Evolutionary conservation across 352 stramenopile genomes (phyloP), one percentile per base, ranked within the genome.

Genomic region (Phytopythium montanum): DNA sequence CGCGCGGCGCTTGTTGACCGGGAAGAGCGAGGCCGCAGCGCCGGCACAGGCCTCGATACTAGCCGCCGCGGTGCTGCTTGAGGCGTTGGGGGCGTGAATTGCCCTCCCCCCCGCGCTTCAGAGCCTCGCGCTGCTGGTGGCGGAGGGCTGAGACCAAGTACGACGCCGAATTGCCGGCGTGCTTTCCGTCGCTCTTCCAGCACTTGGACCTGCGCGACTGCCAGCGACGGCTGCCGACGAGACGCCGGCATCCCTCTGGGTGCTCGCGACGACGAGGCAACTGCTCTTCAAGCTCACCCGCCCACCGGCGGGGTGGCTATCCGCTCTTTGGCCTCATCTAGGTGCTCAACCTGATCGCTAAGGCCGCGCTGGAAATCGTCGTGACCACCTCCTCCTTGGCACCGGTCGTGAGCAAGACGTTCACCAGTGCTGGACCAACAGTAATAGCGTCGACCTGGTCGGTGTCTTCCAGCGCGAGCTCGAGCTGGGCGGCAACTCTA

Each of bases 131-230:
- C 52, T 91, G 9, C 31, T 95, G 23, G 75, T 89, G 7, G 60
- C 92, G n/a, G 81, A 95, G 55, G 66, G 69, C 34, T 85, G 71
- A 16, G 83, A 95, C 54, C 60, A 88, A 26, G 77, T 93, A 25
- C n/a, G 71, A 91, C 44, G 64, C 69, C 3, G 69, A 79, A 53
- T 54, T 82, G 52, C 84, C 84, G 39, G 81, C 77, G 13, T 86
- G 90, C 44, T 93, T 78, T 51, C 63, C 56, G 0, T n/a, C 60
- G 36, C 54, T 68, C 18, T 70, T 75, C 61, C 74, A 74, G 26
- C 61, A 73, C 1, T 16, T 83, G 31, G 61, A 63, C 44, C n/a
- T n/a, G n/a, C n/a, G n/a, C n/a, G n/a, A n/a, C n/a, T 10, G 21
- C 2, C 19, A 10, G 21, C 42, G 45, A 25, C 19, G 5, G 34